phyloP scores from a whole-genome alignment of 2,329 filamentous ascomycete species.

The Alternaria alternata region DNA sequence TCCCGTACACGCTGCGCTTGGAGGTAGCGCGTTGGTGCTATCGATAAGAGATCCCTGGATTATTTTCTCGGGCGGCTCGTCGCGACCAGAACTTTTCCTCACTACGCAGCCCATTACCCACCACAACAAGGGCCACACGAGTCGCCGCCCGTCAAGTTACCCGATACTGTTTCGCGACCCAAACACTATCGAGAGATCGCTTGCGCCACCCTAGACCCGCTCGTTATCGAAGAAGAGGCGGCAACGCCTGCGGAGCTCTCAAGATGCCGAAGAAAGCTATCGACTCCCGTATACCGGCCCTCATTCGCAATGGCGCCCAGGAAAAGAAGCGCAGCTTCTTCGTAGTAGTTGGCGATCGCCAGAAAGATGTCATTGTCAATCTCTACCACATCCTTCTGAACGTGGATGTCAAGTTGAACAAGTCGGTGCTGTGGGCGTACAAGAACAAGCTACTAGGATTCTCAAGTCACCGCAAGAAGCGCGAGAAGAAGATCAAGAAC shows the following conservation, averaged over 20 bases:
- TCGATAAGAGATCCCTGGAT: slow-evolving; percentile 19
- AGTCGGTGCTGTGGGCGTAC: slow-evolving; percentile 97
- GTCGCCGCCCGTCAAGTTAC: background rate
- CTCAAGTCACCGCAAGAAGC: slow-evolving; percentile 94
- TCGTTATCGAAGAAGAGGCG: slow-evolving; percentile 31
- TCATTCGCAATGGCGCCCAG: slow-evolving; percentile 54
- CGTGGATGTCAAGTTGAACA: slow-evolving; percentile 91
- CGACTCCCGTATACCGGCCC: slow-evolving; percentile 51
- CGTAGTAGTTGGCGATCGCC: slow-evolving; percentile 90
- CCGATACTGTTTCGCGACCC: slow-evolving; percentile 10
- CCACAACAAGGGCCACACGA: slow-evolving; percentile 4
- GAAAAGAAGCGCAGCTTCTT: slow-evolving; percentile 99
- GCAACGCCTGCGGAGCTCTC: slow-evolving; percentile 42
- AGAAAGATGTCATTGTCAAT: slow-evolving; percentile 97
- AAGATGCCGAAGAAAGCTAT: slow-evolving; percentile 51
- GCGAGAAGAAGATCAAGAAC: slow-evolving; percentile 97
- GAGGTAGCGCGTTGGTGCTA: slow-evolving; percentile 9
- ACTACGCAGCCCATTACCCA: slow-evolving; percentile 8
- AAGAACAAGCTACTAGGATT: slow-evolving; percentile 97
- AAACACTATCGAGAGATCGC: background rate
- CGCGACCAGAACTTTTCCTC: slow-evolving; percentile 15
- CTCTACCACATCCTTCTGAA: slow-evolving; percentile 92
- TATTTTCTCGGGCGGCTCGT: slow-evolving; percentile 16
- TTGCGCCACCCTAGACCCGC: slow-evolving; percentile 9
- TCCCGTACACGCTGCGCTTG: background rate